Base-by-base conservation (phyloP, 139 green algal species). In the Chlorella sp. region DNA sequence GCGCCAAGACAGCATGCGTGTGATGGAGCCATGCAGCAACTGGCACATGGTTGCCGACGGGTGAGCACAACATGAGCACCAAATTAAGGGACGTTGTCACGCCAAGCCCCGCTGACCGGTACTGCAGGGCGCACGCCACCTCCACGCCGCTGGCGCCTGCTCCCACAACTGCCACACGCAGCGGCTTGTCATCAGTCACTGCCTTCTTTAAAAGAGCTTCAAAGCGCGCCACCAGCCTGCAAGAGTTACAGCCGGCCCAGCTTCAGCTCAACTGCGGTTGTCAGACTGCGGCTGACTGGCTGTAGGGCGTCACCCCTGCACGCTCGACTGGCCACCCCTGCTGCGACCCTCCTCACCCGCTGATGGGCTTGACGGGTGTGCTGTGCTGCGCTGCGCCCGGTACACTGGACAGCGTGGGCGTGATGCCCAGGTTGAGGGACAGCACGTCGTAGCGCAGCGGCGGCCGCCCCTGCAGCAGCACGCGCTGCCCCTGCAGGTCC, bases 311-410 rank as follows among this genome's bases (percentile, higher is more conserved):
- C 7, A 51, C 44, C 44, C 44, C 7, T 9, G 44, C 44, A 9
- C 44, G 9, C 44, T 6, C 9, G 44, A 6, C 44, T 51, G 7
- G 44, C 44, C 44, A 9, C 44, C 9, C 44, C 44, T 9, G 44
- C 44, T 9, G 44, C n/a, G n/a, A n/a, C n/a, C n/a, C n/a, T n/a
- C n/a, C 51, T 13, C 74, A 81, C 86, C 86, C 89, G 78, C 94
- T 90, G 39, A 99, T 98, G 12, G 97, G 97, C 74, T 99, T 99
- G 51, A 99, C 97, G 2, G 95, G 85, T 12, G 89, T 96, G 55
- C 93, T 91, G 87, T 95, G 82, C 76, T 92, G 38, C 2, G 75
- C 64, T 0, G 93, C 94, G 0, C 97, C 97, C 0, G 91, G 91
- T 9, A 98, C 87, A 1, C 28, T 75, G 3, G 70, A 78, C 6